These are phyloP conservation scores for Colletotrichum tabaci DNA, from an alignment of 2,329 filamentous ascomycete species.

Conservation along the genomic window DNA sequence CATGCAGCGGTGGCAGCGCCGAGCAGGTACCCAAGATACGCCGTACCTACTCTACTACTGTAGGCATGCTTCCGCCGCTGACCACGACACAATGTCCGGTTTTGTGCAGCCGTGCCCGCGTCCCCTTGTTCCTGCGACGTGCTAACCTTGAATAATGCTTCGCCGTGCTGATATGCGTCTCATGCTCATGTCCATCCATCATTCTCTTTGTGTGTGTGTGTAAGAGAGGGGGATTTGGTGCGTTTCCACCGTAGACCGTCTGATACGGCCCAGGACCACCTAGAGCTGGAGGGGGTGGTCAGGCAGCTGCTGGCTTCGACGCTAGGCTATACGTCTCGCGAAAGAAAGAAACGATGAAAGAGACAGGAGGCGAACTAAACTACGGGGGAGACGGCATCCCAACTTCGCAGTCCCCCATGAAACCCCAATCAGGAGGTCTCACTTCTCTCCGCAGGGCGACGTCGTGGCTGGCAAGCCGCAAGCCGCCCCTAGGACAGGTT, in stretches of 20 bases:
- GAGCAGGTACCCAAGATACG: too few relatives aligned
- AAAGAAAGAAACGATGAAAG: conserved; percentile 2
- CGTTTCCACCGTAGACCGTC: conserved; percentile 14
- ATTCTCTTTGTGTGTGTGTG: conserved; percentile 9
- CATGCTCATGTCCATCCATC: neutral
- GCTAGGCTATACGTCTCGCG: neutral
- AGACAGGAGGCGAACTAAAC: neutral
- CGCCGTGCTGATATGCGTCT: neutral
- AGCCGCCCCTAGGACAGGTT: neutral
- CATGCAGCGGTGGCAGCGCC: too few relatives aligned
- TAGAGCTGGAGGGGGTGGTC: neutral
- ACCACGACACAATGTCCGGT: conserved; percentile 31
- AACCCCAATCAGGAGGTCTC: neutral
- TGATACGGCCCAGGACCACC: conserved; percentile 3
- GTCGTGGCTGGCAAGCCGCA: neutral
- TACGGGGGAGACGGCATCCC: neutral
- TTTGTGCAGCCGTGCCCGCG: conserved; percentile 29
- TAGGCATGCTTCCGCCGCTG: neutral
- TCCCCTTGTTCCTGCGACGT: conserved; percentile 21
- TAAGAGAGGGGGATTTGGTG: neutral
- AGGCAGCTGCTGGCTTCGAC: conserved; percentile 2
- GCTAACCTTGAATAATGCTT: conserved; percentile 11
- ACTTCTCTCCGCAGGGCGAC: neutral
- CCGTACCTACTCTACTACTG: neutral
- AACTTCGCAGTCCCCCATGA: neutral